Base-by-base conservation (phyloP, 129 eudicot genomes). In the Pittosporum tobira region DNA sequence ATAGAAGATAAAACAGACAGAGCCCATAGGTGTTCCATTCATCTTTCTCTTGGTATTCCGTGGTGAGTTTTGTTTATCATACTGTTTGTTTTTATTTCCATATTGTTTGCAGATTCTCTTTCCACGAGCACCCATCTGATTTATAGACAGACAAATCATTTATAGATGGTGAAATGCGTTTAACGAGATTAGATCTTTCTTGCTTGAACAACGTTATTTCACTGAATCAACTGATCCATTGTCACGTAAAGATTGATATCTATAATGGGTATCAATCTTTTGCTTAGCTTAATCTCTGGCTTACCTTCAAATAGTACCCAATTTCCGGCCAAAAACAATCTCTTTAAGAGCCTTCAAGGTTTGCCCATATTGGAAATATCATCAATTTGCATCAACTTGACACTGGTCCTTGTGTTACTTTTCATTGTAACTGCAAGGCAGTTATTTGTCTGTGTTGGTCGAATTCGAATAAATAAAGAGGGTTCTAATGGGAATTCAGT, bases 381-480 rank as follows among this genome's bases (percentile, higher is more conserved):
- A 24, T 77, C 87, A 24, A 59, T 71, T 61, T 81, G 77, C 67
- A 42, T 91, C 57, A 86, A 91, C 77, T 74, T 83, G 67, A 65
- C 81, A 29, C 57, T 86, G 49, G 60, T 86, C 18, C 73, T 86
- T 16, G 53, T 79, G 16, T 78, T 81, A 16, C 24, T 86, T 12
- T 68, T 76, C 43, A 62, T 91, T 43, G 78, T 83, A 6, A 74
- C 83, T 0, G 82, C 67, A 25, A 78, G 72, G 61, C 84, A 74
- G 59, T 51, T 91, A 51, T 43, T 34, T 25, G 37, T 77, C 52
- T 87, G 83, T 44, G 57, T 77, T 2, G 75, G 70, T 47, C 82
- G 83, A 38, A 43, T 67, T 54, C 65, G 82, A 34, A 55, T 60
- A 15, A 36, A 71, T 3, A 87, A 91, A 67, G 84, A 83, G 24